A percentile compares a stretch with the other conserved stretches of the same genome.
Evolutionary conservation across 2,329 filamentous ascomycete genomes (phyloP).

Genomic region (Hirsutella minnesotensis): DNA sequence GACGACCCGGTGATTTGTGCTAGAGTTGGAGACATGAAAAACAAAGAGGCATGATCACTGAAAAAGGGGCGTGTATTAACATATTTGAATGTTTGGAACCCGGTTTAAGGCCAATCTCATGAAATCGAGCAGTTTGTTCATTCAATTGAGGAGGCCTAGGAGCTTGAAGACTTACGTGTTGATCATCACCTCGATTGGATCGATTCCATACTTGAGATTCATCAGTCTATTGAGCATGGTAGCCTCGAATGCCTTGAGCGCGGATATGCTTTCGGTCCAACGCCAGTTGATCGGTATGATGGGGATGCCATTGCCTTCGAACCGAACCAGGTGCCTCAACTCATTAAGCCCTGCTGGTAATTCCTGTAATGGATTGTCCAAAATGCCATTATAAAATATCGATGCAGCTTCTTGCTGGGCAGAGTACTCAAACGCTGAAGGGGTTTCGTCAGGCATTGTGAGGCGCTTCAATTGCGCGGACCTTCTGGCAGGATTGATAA

Average conservation of each 20-base stretch:
- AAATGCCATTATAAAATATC: neutral
- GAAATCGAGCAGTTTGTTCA: no score
- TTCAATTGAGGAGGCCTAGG: neutral
- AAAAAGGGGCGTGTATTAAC: neutral
- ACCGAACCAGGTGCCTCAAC: slow-evolving; percentile 15
- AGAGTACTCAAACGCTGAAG: neutral
- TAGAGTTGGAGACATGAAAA: neutral
- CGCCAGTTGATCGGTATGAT: slow-evolving; percentile 43
- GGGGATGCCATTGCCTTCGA: slow-evolving; percentile 29
- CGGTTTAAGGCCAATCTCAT: no score
- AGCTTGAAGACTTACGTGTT: slow-evolving; percentile 25
- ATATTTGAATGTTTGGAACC: no score
- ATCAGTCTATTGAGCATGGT: slow-evolving; percentile 31
- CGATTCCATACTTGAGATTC: slow-evolving; percentile 29
- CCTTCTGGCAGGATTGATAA: no score
- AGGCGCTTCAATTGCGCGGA: no score
- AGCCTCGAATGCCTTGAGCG: slow-evolving; percentile 36
- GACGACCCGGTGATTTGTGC: neutral
- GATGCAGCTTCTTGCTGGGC: neutral
- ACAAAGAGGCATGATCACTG: neutral
- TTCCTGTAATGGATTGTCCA: neutral
- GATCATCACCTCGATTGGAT: slow-evolving; percentile 27
- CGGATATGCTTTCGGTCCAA: slow-evolving; percentile 39
- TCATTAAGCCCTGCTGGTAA: neutral
- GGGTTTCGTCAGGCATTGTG: no score